phyloP scores from a whole-genome alignment of 2,329 filamentous ascomycete species.

The Fusarium dimerum region DNA sequence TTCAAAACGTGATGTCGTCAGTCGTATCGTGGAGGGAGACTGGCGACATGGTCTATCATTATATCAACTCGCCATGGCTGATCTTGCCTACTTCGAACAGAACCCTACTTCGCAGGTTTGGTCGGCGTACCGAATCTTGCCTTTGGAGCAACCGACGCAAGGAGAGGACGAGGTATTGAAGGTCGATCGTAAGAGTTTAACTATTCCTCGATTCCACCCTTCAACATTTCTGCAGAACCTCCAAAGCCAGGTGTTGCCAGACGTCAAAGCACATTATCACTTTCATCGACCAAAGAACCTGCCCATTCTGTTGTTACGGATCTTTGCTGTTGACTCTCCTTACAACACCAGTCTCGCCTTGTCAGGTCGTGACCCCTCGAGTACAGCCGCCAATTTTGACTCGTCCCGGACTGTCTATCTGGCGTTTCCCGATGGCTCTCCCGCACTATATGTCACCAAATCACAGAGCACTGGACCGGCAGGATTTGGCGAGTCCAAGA shows the following conservation, averaged over 20 bases:
- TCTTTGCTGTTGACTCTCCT: slow-evolving; percentile 78
- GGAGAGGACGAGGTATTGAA: slow-evolving; percentile 42
- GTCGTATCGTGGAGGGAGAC: slow-evolving; percentile 66
- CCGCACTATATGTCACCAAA: slow-evolving; percentile 69
- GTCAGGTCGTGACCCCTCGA: slow-evolving; percentile 32
- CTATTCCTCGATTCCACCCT: slow-evolving; percentile 74
- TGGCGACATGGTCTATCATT: slow-evolving; percentile 66
- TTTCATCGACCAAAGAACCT: slow-evolving; percentile 69
- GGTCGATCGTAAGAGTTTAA: slow-evolving; percentile 48
- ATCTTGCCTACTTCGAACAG: slow-evolving; percentile 66
- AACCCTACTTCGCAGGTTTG: slow-evolving; percentile 65
- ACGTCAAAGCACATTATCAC: slow-evolving; percentile 83
- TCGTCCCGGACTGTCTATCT: slow-evolving; percentile 73
- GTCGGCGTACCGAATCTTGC: slow-evolving; percentile 62
- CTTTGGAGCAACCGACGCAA: slow-evolving; percentile 44
- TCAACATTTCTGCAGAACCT: slow-evolving; percentile 78
- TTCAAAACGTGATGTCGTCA: slow-evolving; percentile 63
- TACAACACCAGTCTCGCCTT: slow-evolving; percentile 66
- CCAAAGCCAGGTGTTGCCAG: slow-evolving; percentile 71
- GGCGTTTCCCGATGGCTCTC: slow-evolving; percentile 79
- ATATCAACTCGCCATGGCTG: slow-evolving; percentile 70
- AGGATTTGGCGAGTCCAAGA: slow-evolving; percentile 55
- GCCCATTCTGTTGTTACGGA: slow-evolving; percentile 73
- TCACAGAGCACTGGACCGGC: slow-evolving; percentile 46
- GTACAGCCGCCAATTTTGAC: slow-evolving; percentile 52